Base-by-base conservation (phyloP, 202 grass and related monocot species). In the Carex arenaria region DNA sequence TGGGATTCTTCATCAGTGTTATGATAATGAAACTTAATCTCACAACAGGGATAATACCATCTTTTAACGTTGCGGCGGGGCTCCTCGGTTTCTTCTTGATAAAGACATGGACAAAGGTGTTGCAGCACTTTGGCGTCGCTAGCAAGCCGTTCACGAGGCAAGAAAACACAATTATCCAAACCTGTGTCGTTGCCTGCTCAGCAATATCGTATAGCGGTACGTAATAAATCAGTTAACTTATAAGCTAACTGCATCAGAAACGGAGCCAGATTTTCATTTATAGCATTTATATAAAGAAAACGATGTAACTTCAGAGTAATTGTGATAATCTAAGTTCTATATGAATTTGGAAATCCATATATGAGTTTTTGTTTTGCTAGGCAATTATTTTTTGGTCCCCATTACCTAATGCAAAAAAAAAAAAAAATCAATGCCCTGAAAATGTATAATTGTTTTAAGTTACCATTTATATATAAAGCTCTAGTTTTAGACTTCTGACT, bases 1-100 rank as follows among this genome's bases (percentile, higher is more conserved):
- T 96, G 67, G 90, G 90, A 2, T 20, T 91, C 12, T 91, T 96
- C 89, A 84, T 96, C 0, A 96, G 90, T 89, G 90, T 96, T 87
- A 93, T 96, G 87, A 86, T 93, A 14, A 96, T 96, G 93, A 96
- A 96, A 89, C 90, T 96, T 0, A 96, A 96, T 86, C 91, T 96
- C 7, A 96, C 93, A 3, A 91, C 90, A 0, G 93, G 93, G 0
- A 93, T 96, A 81, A 86, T 96, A 18, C 90, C 90, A 0, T 89
- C 89, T 1, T 86, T 96, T 19, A 96, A 96, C 68, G 86, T 96
- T 84, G 85, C 93, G 2, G 89, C 90, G 1, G 93, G 90, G 0
- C 85, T 96, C 0, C 90, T 96, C 0, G 93, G 90, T 62, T 96
- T 96, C 90, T 96, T 96, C 90, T 64, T 96, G 0, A 85, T 96